Conservation (phyloP, 441 rosid species). For the Gossypium davidsonii region DNA sequence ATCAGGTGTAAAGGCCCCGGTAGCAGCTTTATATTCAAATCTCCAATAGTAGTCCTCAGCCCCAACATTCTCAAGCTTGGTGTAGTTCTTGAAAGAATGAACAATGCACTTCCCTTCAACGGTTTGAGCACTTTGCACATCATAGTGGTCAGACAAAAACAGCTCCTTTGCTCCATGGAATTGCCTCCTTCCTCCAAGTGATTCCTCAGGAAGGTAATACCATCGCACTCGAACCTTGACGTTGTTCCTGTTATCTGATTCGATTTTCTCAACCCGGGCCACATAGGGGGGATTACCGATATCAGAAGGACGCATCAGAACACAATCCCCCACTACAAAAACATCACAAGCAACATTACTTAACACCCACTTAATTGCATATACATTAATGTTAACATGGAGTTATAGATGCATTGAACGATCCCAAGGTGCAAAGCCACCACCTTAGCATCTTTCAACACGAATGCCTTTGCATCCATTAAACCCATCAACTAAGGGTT, state of each 20-base stretch:
- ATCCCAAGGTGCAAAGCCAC: neutral
- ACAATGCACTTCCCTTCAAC: slow-evolving; percentile 60
- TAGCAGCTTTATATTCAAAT: slow-evolving; percentile 54
- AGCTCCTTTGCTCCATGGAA: slow-evolving; percentile 64
- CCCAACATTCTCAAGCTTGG: slow-evolving; percentile 50
- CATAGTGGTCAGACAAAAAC: slow-evolving; percentile 52
- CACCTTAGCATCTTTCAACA: neutral
- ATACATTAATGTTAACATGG: neutral
- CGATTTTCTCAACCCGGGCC: slow-evolving; percentile 54
- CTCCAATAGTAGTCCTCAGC: slow-evolving; percentile 52
- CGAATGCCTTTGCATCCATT: neutral
- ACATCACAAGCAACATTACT: neutral
- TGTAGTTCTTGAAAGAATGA: slow-evolving; percentile 46
- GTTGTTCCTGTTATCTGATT: slow-evolving; percentile 40
- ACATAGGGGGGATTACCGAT: slow-evolving; percentile 48
- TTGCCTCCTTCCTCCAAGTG: slow-evolving; percentile 52
- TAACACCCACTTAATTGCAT: neutral
- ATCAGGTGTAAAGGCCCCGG: slow-evolving; percentile 50
- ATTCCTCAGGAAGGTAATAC: slow-evolving; percentile 59
- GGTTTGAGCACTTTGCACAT: slow-evolving; percentile 53
- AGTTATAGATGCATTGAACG: neutral
- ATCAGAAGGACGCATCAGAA: slow-evolving; percentile 56
- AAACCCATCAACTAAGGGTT: neutral
- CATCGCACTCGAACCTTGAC: slow-evolving; percentile 47
- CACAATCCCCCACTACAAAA: slow-evolving; percentile 48